A percentile compares a stretch with the other conserved stretches of the same genome.
Evolutionary conservation across 805 yeast genomes (phyloP).

Genomic region (Diddensiella caesifluorescens): DNA sequence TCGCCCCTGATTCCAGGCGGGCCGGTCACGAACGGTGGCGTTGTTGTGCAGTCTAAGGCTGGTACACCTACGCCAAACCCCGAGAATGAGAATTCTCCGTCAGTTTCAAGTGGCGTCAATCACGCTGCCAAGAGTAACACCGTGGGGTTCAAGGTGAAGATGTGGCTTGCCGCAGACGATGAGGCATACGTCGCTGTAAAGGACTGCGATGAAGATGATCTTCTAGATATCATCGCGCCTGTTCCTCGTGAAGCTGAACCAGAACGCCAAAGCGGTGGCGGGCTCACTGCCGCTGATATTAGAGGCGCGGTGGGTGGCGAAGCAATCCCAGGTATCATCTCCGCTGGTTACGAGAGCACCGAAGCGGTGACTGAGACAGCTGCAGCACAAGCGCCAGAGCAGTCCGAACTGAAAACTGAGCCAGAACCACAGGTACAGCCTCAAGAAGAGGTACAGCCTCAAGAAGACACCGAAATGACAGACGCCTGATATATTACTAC

Average conservation of each 20-base stretch:
- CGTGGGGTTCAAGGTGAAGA: slow-evolving; percentile 29
- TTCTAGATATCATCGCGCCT: slow-evolving; percentile 38
- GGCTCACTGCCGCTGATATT: slow-evolving; percentile 43
- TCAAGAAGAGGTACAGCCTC: slow-evolving; percentile 1
- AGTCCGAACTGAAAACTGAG: too few species aligned
- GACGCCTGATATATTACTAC: neutral
- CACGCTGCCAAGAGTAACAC: slow-evolving; percentile 22
- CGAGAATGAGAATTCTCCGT: slow-evolving; percentile 2
- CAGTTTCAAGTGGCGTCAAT: slow-evolving; percentile 10
- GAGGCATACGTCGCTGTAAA: slow-evolving; percentile 20
- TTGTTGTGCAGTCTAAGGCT: slow-evolving; percentile 5
- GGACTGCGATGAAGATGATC: slow-evolving; percentile 41
- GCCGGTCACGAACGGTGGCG: neutral
- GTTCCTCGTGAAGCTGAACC: slow-evolving; percentile 16
- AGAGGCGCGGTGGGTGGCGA: slow-evolving; percentile 53
- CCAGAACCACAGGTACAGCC: too few species aligned
- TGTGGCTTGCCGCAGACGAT: slow-evolving; percentile 29
- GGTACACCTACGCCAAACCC: slow-evolving; percentile 10
- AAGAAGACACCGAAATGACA: too few species aligned
- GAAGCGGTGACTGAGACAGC: slow-evolving; percentile 13
- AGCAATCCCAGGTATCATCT: slow-evolving; percentile 40
- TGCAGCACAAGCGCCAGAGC: neutral
- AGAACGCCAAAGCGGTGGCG: slow-evolving; percentile 26
- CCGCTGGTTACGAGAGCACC: slow-evolving; percentile 5
- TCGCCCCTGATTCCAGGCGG: slow-evolving; percentile 10